Base-by-base conservation (phyloP, 73 alveolate species). In the Paramecium sonneborni region DNA sequence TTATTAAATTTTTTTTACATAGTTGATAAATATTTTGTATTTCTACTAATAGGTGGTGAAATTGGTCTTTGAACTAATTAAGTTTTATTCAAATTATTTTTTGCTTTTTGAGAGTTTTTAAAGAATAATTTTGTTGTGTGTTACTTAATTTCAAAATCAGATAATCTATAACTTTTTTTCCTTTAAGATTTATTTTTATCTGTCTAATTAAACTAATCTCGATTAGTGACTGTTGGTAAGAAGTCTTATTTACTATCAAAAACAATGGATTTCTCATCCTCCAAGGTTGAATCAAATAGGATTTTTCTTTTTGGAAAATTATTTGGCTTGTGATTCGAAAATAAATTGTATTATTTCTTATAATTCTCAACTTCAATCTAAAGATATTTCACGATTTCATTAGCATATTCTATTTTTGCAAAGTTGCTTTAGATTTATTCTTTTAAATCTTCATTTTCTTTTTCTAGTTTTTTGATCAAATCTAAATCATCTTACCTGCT, bases 351-450 rank as follows among this genome's bases (percentile, higher is more conserved):
- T 38, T 74, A 35, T 37, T 74, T 74, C 34, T 74, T 74, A 37
- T 74, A 74, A 37, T 74, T 74, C 23, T 74, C 87, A 3, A 74
- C 56, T 74, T 74, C 87, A 12, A 74, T 37, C n/a, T 34, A 34
- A 12, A 74, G 34, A 39, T 74, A 74, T 74, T 74, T 74, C 37
- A 74, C 87, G 14, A 74, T 74, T 74, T 74, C 56, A 39, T 74
- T 74, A 34, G 87, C 87, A 35, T 74, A 39, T 74, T 74, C 58
- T 34, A 74, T 37, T 74, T 74, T 37, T n/a, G 56, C 87, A 39
- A 37, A 37, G 24, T 74, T 74, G 12, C 5, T 37, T 34, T 32
- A 35, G 5, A 74, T 74, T 74, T 28, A 34, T 39, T 74, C 58
- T 32, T 74, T 21, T n/a, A 37, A 74, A 15, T 74, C 55, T 14